Evolutionary conservation across 2,329 filamentous ascomycete genomes (phyloP).

Genomic region (Domatiomyces globalis): DNA sequence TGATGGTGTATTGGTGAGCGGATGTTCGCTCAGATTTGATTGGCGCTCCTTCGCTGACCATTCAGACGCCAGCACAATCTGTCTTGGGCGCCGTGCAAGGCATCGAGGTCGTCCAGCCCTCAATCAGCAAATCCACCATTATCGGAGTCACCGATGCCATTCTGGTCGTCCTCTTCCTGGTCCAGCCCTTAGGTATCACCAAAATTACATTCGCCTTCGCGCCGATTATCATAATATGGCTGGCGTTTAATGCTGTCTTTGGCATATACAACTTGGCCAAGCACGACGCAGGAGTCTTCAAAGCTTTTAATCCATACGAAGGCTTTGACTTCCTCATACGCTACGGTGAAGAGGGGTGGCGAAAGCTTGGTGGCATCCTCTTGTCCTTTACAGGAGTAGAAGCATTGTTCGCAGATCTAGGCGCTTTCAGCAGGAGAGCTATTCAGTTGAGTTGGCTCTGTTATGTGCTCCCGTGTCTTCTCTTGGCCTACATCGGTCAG

Average conservation of each 20-base stretch:
- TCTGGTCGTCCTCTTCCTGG: constrained; percentile 37
- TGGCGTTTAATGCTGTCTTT: constrained; percentile 37
- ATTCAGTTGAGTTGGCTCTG: constrained; percentile 61
- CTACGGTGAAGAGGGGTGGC: constrained; percentile 38
- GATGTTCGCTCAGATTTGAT: background rate
- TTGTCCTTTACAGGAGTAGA: constrained; percentile 68
- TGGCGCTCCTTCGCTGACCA: background rate
- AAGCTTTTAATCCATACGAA: constrained; percentile 38
- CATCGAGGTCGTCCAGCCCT: constrained; percentile 34
- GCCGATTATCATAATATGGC: constrained; percentile 43
- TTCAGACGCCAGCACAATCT: constrained; percentile 39
- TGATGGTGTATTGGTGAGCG: constrained; percentile 34
- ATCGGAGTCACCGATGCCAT: constrained; percentile 40
- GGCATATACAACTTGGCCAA: constrained; percentile 38
- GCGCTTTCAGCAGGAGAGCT: constrained; percentile 54
- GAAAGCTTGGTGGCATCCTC: constrained; percentile 47
- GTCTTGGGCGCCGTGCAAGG: constrained; percentile 44
- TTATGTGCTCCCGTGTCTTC: constrained; percentile 52
- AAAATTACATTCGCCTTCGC: constrained; percentile 37
- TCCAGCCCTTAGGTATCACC: constrained; percentile 42
- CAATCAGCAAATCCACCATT: constrained; percentile 34
- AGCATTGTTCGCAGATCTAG: constrained; percentile 63
- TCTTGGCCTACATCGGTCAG: constrained; percentile 52
- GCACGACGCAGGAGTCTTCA: constrained; percentile 37
- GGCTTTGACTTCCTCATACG: constrained; percentile 37